Conservation (phyloP, 192 early-diverging fungal genomes). For the Irineochytrium annulatum region DNA sequence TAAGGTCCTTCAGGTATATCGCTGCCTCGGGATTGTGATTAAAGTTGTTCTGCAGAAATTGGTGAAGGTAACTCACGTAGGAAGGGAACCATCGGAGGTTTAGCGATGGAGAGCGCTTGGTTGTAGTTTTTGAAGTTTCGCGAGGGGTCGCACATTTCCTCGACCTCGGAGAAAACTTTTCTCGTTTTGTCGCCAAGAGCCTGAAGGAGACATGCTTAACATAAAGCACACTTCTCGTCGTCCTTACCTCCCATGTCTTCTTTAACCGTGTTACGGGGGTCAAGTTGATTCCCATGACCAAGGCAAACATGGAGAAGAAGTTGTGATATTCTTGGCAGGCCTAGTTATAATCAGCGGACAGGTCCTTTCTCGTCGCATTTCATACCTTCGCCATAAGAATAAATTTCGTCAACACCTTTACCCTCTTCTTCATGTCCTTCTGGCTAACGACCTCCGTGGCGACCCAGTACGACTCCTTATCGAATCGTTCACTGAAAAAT, state of each 20-base stretch:
- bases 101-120: slow-evolving; percentile 33
- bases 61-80: slow-evolving; percentile 39
- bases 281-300: slow-evolving; percentile 54
- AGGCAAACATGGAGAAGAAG: slow-evolving; percentile 56
- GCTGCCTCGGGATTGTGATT: slow-evolving; percentile 26
- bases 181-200: slow-evolving; percentile 46
- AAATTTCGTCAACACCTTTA: slow-evolving; percentile 42
- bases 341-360: slow-evolving; percentile 19
- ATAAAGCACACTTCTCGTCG: background rate
- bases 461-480: slow-evolving; percentile 59
- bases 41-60: background rate
- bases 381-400: slow-evolving; percentile 51
- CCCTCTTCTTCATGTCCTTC: slow-evolving; percentile 55
- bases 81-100: slow-evolving; percentile 58
- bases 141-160: slow-evolving; percentile 54
- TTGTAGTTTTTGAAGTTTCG: slow-evolving; percentile 60
- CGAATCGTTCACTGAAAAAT: slow-evolving; percentile 55
- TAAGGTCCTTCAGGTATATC: slow-evolving; percentile 59
- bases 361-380: background rate
- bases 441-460: slow-evolving; percentile 49
- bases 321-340: slow-evolving; percentile 53
- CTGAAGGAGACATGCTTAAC: slow-evolving; percentile 6
- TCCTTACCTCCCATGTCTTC: slow-evolving; percentile 57
- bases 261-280: slow-evolving; percentile 53
- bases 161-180: slow-evolving; percentile 43